These are phyloP conservation scores for Leccinum variicolor DNA, from an alignment of 768 basidiomycete genomes.

Conservation along the genomic window DNA sequence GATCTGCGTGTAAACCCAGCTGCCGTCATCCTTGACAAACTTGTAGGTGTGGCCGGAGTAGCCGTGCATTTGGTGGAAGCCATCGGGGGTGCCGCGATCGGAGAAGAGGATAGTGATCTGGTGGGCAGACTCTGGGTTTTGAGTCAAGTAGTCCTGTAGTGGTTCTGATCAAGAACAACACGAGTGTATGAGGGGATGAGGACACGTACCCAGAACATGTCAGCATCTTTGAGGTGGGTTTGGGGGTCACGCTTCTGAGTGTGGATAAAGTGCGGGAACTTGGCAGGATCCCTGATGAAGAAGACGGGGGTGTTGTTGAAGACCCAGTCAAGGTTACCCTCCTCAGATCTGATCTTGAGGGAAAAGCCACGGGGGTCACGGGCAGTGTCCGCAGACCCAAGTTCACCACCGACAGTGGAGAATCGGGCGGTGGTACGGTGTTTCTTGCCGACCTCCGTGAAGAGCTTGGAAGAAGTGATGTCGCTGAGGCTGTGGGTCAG, in stretches of 20 bases:
- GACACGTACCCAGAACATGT: slow-evolving; percentile 73
- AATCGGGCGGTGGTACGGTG: slow-evolving; percentile 79
- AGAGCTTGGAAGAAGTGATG: slow-evolving; percentile 66
- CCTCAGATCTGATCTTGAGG: slow-evolving; percentile 80
- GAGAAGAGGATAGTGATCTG: slow-evolving; percentile 89
- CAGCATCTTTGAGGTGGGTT: slow-evolving; percentile 85
- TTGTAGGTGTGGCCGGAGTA: slow-evolving; percentile 94
- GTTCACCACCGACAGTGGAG: slow-evolving; percentile 90
- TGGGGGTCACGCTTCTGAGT: slow-evolving; percentile 90
- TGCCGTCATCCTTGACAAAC: slow-evolving; percentile 80
- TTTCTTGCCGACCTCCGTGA: slow-evolving; percentile 64
- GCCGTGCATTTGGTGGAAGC: slow-evolving; percentile 84
- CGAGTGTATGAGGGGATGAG: not conserved
- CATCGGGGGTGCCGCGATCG: slow-evolving; percentile 93
- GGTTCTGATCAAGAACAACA: not conserved
- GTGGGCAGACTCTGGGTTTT: slow-evolving; percentile 88
- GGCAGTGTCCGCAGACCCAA: slow-evolving; percentile 87
- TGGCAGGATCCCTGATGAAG: slow-evolving; percentile 82
- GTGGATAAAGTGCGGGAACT: slow-evolving; percentile 95
- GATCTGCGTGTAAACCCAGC: slow-evolving; percentile 84
- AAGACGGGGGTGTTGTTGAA: slow-evolving; percentile 92
- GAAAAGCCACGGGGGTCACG: slow-evolving; percentile 95
- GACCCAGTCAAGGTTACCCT: slow-evolving; percentile 93
- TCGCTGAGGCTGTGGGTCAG: slow-evolving; percentile 84
- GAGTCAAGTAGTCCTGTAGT: slow-evolving; percentile 78